Conservation (phyloP, 257 asterid genomes). For the Asclepias syriaca region DNA sequence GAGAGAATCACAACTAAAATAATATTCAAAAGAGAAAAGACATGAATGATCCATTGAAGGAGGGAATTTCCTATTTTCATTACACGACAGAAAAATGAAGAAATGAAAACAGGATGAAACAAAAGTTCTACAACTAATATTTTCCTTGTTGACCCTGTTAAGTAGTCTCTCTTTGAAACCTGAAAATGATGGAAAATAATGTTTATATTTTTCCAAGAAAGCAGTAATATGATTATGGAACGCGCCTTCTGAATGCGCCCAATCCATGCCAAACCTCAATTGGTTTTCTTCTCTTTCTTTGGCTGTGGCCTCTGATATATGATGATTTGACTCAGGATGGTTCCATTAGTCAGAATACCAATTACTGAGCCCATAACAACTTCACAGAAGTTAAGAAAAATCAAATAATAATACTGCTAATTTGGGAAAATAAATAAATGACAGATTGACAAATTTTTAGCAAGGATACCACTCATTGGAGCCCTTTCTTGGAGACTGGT, state of each 20-base stretch:
- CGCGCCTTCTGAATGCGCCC: not conserved
- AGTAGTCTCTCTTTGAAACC: not conserved
- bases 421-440: not conserved
- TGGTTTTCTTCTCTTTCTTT: constrained; percentile 68
- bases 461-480: constrained; percentile 70
- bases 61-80: not conserved
- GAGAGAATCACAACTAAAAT: not conserved
- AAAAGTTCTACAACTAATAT: not conserved
- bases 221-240: not conserved
- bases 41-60: not conserved
- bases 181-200: not conserved
- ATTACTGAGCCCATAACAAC: constrained; percentile 79
- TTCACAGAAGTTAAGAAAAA: constrained; percentile 27
- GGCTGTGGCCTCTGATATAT: constrained; percentile 54
- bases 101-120: not conserved
- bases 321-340: constrained; percentile 78
- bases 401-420: not conserved
- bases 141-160: not conserved
- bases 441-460: constrained; percentile 5
- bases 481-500: constrained; percentile 95
- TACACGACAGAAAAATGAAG: not conserved
- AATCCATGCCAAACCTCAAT: constrained; percentile 23
- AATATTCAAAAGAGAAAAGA: not conserved
- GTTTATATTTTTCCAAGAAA: not conserved
- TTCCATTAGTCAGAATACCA: constrained; percentile 76